These are phyloP conservation scores for Talinum fruticosum DNA, from an alignment of 148 eudicot genomes.

Conservation along the genomic window DNA sequence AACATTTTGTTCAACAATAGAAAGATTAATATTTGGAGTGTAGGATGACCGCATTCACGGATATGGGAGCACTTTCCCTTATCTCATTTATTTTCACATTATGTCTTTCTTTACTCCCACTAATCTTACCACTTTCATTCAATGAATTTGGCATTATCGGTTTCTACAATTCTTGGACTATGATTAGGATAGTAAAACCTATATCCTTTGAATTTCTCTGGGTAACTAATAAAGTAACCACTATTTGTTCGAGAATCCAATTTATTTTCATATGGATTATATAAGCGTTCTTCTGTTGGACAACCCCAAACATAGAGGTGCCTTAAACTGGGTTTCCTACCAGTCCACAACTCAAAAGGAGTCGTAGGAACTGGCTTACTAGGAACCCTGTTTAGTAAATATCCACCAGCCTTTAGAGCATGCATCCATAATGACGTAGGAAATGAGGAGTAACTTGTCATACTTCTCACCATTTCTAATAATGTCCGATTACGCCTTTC, in stretches of 20 bases:
- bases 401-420: not conserved
- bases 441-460: too few relatives aligned
- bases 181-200: slow-evolving; percentile 8
- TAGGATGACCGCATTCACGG: too few relatives aligned
- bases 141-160: not conserved
- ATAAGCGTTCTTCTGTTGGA: not conserved
- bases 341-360: slow-evolving; percentile 11
- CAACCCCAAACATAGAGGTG: slow-evolving; percentile 1
- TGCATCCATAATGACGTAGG: too few relatives aligned
- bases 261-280: slow-evolving; percentile 22
- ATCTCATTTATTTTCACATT: not conserved
- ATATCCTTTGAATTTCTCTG: slow-evolving; percentile 1
- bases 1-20: too few relatives aligned
- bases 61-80: too few relatives aligned
- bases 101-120: too few relatives aligned
- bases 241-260: slow-evolving; percentile 7
- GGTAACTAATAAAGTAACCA: slow-evolving; percentile 13
- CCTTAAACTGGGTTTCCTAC: not conserved
- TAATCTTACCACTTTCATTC: slow-evolving; percentile 2
- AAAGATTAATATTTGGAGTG: too few relatives aligned
- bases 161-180: slow-evolving; percentile 1
- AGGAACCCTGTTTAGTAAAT: slow-evolving; percentile 13
- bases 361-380: slow-evolving; percentile 20
- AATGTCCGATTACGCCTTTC: too few relatives aligned
- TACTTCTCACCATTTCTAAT: too few relatives aligned